Percentiles rank a stretch among this genome's conserved stretches.
phyloP scores from a whole-genome alignment of 768 basidiomycete genomes.

The Exidia glandulosa region DNA sequence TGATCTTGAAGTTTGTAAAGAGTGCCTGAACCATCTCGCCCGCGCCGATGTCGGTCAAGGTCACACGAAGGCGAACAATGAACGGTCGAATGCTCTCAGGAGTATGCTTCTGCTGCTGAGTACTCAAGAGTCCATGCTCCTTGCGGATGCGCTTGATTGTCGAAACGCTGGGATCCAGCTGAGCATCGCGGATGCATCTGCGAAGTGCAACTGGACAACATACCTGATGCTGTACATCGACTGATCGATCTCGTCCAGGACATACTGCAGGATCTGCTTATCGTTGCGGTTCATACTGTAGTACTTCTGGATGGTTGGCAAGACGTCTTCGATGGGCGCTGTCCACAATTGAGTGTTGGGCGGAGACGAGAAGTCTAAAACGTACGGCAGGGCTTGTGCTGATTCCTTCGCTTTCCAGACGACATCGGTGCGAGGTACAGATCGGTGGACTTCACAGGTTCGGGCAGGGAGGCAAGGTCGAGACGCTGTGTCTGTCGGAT shows the following conservation, averaged over 20 bases:
- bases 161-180: not conserved
- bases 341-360: not conserved
- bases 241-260: not conserved
- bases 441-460: not conserved
- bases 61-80: not conserved
- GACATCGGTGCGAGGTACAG: not conserved
- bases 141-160: not conserved
- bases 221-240: not conserved
- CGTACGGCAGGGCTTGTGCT: not conserved
- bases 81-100: not conserved
- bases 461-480: too few relatives aligned
- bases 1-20: not conserved
- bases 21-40: not conserved
- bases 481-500: too few relatives aligned
- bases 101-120: not conserved
- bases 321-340: not conserved
- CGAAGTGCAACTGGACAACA: not conserved
- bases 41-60: not conserved
- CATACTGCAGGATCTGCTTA: not conserved
- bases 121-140: not conserved
- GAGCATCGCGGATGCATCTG: not conserved
- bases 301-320: not conserved
- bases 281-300: not conserved
- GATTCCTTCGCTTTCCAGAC: not conserved
- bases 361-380: not conserved